Percentiles rank a stretch among this genome's conserved stretches.
Evolutionary conservation across 257 asterid genomes (phyloP).

Genomic region (Salvia rosmarinus): DNA sequence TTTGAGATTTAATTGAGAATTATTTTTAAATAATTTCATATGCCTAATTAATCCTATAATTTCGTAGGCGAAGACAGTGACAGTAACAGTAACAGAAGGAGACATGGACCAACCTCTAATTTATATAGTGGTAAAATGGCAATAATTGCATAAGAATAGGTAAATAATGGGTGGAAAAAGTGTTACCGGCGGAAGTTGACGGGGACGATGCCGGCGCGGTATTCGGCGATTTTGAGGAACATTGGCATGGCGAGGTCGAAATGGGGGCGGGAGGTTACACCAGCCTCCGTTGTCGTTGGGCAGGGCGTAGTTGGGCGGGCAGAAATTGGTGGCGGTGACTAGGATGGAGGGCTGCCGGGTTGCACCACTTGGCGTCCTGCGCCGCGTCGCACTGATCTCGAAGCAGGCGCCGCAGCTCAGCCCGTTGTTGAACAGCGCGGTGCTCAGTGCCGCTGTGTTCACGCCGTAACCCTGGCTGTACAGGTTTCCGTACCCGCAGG

Average conservation of each 20-base stretch:
- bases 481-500: conserved; percentile 55
- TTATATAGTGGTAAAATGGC: too few relatives aligned
- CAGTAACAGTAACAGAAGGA: too few relatives aligned
- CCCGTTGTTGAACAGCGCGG: conserved; percentile 54
- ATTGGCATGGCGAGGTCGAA: conserved; percentile 60
- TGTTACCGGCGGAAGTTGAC: conserved; percentile 56
- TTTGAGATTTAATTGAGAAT: too few relatives aligned
- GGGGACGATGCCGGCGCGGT: conserved; percentile 56
- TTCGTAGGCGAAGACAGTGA: too few relatives aligned
- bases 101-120: too few relatives aligned
- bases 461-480: conserved; percentile 58
- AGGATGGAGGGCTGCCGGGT: conserved; percentile 46
- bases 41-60: too few relatives aligned
- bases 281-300: conserved; percentile 56
- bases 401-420: conserved; percentile 57
- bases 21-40: too few relatives aligned
- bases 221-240: conserved; percentile 51
- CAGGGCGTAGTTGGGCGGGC: conserved; percentile 53
- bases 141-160: too few relatives aligned
- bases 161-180: too few relatives aligned
- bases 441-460: conserved; percentile 56
- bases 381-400: conserved; percentile 51
- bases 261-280: conserved; percentile 56
- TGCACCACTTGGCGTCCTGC: conserved; percentile 48
- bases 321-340: conserved; percentile 53